A percentile compares a stretch with the other conserved stretches of the same genome.
Conservation (phyloP, 176 grass and related monocot genomes). For the Triticum aestivum region DNA sequence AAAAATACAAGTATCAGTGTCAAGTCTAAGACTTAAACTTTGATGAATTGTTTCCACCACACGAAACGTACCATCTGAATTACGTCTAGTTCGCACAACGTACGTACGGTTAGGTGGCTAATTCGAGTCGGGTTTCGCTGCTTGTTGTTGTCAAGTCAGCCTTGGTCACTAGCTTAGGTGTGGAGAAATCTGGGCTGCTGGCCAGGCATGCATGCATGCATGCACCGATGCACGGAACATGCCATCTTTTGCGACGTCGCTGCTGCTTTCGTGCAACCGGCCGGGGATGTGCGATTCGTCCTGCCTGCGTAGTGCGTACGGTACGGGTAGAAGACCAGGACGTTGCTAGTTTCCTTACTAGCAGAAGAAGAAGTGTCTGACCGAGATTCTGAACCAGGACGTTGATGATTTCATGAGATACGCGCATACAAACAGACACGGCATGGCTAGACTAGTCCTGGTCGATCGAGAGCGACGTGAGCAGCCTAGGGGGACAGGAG, state of each 20-base stretch:
- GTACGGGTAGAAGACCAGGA: neutral
- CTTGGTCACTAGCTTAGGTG: neutral
- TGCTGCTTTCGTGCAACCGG: neutral
- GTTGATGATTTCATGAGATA: neutral
- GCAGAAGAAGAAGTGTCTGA: too few species aligned
- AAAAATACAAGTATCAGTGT: too few species aligned
- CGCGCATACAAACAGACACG: neutral
- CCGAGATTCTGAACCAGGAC: neutral
- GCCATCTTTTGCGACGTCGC: neutral
- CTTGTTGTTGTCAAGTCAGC: neutral
- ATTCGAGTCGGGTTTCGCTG: neutral
- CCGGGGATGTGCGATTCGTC: too few species aligned
- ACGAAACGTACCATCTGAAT: too few species aligned
- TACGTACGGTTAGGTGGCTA: too few species aligned
- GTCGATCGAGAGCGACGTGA: neutral
- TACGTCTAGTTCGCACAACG: too few species aligned
- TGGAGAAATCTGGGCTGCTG: neutral
- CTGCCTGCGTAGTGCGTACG: too few species aligned
- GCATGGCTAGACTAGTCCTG: neutral
- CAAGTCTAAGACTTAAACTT: too few species aligned
- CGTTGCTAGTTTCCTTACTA: too few species aligned
- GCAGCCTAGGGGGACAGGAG: neutral
- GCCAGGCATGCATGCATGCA: neutral
- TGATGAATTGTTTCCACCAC: too few species aligned
- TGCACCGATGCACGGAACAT: neutral